These are phyloP conservation scores for Phylloporus arenicola DNA, from an alignment of 768 basidiomycete species.

Conservation along the genomic window DNA sequence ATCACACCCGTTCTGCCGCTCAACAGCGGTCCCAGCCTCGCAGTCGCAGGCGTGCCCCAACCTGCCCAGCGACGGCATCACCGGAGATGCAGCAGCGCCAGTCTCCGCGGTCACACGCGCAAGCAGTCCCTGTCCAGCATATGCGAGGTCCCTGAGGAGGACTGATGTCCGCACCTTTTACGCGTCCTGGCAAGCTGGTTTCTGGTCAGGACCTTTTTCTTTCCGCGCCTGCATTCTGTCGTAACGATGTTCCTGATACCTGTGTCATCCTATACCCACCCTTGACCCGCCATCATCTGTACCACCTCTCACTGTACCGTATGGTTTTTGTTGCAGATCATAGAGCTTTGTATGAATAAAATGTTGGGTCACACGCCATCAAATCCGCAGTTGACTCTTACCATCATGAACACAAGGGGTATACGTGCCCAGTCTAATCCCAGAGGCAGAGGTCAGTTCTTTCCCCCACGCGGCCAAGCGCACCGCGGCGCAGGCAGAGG, in stretches of 20 bases:
- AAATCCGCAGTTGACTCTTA: no score
- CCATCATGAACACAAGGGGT: no score
- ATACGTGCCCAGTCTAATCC: no score
- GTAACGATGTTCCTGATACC: constrained; percentile 30
- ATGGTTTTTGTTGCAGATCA: constrained; percentile 9
- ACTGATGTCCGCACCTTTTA: constrained; percentile 9
- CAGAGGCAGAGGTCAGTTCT: no score
- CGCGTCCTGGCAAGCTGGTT: constrained; percentile 12
- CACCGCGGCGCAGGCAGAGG: constrained; percentile 26
- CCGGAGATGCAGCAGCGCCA: constrained; percentile 28
- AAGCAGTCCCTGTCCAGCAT: constrained; percentile 30
- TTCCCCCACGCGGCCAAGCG: no score
- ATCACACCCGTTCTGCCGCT: constrained; percentile 23
- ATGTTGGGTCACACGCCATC: no score
- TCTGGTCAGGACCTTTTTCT: constrained; percentile 11
- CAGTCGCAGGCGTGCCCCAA: constrained; percentile 7
- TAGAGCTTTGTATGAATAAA: constrained; percentile 4
- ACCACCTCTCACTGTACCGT: constrained; percentile 19
- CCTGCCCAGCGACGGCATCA: constrained; percentile 21
- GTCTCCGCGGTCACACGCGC: constrained; percentile 28
- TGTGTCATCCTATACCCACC: constrained; percentile 29
- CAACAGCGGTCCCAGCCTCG: constrained; percentile 2
- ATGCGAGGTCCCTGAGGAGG: constrained; percentile 30
- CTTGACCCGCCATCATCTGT: constrained; percentile 22
- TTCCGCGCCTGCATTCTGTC: no score